Base-by-base conservation (phyloP, 495 filamentous ascomycete genomes). In the Neohortaea acidophila region DNA sequence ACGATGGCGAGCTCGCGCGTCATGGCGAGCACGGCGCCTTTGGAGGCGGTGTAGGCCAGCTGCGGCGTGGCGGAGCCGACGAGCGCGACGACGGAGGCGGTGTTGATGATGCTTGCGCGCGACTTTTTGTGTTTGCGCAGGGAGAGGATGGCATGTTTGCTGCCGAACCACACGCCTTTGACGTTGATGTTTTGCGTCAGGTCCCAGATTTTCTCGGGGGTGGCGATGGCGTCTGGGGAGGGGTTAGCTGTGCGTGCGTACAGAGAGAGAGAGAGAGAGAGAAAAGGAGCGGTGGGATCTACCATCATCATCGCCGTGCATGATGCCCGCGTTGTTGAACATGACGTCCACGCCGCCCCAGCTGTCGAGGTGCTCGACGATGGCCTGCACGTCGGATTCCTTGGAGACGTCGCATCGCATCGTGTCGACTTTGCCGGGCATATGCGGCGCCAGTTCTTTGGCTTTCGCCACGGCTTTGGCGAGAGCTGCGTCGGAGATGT, bases 291-390 rank as follows among this genome's bases (percentile, higher is more conserved):
- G 6, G 27, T n/a, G n/a, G n/a, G n/a, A n/a, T 15, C 19, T 33
- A 44, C 48, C 51, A 2, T 72, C 79, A 57, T 97, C 89, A 38
- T 79, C 66, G 21, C 69, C 71, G 58, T 94, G 85, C 89, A 97
- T 97, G 55, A 97, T 97, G 13, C 89, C 89, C 0, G 89, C 89
- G 55, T 97, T 97, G 70, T 97, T 97, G 73, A 94, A 97, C 45
- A 97, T 81, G 48, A 94, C 67, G 57, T 97, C 89, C 0, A 84
- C 63, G n/a, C 89, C 89, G 49, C 85, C 87, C 84, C 82, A 93
- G 32, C 62, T 43, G 52, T 94, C 86, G 33, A 84, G 57, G 1
- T 65, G 57, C 39, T 75, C 72, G n/a, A 93, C 68, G 45, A 73
- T 65, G 21, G 77, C 70, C 45, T 79, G 59, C 17, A 94, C 73